Percentiles rank a stretch among this genome's conserved stretches.
These are phyloP conservation scores for Neospora caninum DNA, from an alignment of 169 alveolate genomes.

Conservation along the genomic window DNA sequence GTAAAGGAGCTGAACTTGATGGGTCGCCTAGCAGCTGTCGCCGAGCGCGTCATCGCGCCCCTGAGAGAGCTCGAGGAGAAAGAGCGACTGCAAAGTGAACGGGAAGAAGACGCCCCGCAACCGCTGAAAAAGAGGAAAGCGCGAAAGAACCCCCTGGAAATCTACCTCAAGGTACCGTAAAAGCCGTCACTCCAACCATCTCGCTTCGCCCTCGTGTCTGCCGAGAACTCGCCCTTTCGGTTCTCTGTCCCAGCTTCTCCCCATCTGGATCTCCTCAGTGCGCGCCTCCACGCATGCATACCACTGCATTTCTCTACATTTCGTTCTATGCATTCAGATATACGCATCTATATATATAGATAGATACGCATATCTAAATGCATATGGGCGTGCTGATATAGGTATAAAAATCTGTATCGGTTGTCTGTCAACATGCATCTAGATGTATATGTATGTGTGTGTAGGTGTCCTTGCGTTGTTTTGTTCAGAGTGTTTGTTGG, in stretches of 20 bases:
- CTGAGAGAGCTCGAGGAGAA: constrained; percentile 25
- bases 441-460: no score
- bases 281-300: background rate
- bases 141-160: background rate
- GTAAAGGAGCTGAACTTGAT: constrained; percentile 78
- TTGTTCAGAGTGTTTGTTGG: background rate
- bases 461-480: background rate
- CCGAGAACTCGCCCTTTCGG: no score
- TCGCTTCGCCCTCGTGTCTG: no score
- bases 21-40: constrained; percentile 82
- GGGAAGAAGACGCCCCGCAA: background rate
- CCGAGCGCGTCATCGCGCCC: constrained; percentile 80
- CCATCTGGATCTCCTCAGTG: no score
- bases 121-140: background rate
- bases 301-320: background rate
- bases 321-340: background rate
- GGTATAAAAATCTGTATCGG: no score
- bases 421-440: no score
- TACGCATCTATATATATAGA: background rate
- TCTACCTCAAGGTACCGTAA: constrained; percentile 7
- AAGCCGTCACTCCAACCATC: no score
- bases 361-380: no score
- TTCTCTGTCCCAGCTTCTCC: no score
- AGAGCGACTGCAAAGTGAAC: background rate
- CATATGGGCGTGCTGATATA: no score